Conservation (phyloP, 2,329 filamentous ascomycete genomes). For the Clonostachys solani region DNA sequence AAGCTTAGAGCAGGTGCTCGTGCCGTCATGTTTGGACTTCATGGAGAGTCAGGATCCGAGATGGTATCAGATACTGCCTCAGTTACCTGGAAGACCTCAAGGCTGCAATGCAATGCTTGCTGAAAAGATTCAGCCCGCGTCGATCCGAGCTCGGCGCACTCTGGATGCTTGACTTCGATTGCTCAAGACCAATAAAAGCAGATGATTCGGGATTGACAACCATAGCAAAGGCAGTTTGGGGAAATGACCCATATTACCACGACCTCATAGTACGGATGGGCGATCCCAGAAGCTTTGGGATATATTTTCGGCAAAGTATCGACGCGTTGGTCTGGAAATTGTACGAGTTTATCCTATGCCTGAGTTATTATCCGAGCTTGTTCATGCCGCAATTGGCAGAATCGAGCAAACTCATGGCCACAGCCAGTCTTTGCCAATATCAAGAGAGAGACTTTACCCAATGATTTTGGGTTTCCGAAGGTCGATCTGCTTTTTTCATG, state of each 20-base stretch:
- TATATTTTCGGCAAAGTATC: constrained; percentile 8
- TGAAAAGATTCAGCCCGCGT: constrained; percentile 10
- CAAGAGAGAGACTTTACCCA: too few species aligned
- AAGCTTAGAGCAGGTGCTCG: background rate
- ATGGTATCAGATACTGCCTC: constrained; percentile 4
- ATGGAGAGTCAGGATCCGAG: background rate
- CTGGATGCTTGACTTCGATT: constrained; percentile 46
- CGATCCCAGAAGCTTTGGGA: constrained; percentile 14
- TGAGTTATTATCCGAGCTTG: too few species aligned
- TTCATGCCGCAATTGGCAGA: too few species aligned
- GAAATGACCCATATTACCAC: constrained; percentile 49
- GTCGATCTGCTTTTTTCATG: too few species aligned
- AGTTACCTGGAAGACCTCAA: constrained; percentile 1
- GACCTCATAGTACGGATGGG: constrained; percentile 15
- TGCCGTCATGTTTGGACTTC: background rate
- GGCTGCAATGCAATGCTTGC: constrained; percentile 10
- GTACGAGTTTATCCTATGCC: background rate
- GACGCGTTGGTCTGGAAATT: background rate
- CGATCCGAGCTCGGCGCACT: constrained; percentile 10
- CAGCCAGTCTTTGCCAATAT: too few species aligned
- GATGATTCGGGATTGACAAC: constrained; percentile 30
- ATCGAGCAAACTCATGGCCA: too few species aligned
- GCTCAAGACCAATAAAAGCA: constrained; percentile 24
- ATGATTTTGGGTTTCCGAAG: too few species aligned
- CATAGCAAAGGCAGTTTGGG: constrained; percentile 36